Base-by-base conservation (phyloP, 163 green algal genomes). In the Coccomyxa subellipsoidea region DNA sequence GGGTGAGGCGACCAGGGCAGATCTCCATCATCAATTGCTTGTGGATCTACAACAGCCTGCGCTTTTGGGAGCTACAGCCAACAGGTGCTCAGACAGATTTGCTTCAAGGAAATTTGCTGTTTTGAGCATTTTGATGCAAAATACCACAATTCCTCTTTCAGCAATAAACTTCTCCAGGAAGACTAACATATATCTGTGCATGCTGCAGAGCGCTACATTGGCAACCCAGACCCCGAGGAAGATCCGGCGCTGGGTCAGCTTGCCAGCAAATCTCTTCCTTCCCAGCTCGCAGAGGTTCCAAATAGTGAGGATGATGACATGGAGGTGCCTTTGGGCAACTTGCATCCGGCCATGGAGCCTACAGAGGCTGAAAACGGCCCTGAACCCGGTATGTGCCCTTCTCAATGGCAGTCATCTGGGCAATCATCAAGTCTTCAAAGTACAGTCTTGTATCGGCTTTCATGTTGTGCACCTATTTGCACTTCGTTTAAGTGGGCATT, bases 21-120 rank as follows among this genome's bases (percentile, higher is more conserved):
- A 77, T 84, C 35, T 75, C 31, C 25, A 80, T 84, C 36, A 75
- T 84, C 53, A 81, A 81, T 40, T 80, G 72, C 27, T 39, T 80
- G 15, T 84, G 81, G 81, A 38, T 84, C 4, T 84, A 81, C 54
- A 73, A 84, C 73, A 76, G 47, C 35, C 40, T 81, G 25, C 34
- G 73, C 12, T 38, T 70, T 23, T 84, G 81, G 81, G 36, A 40
- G 36, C 34, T 84, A 3, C 37, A 69, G 21, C 72, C 72, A 66
- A 12, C 72, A 84, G 81, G 81, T 84, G 47, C n/a, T n/a, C n/a
- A n/a, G n/a, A n/a, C n/a, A n/a, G n/a, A n/a, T n/a, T n/a, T n/a
- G n/a, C n/a, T n/a, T n/a, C n/a, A n/a, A n/a, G n/a, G n/a, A n/a
- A n/a, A n/a, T n/a, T n/a, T n/a, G n/a, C n/a, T n/a, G n/a, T n/a